These are phyloP conservation scores for Ceratopteris richardii DNA, from an alignment of 75 land plant species.

Conservation along the genomic window DNA sequence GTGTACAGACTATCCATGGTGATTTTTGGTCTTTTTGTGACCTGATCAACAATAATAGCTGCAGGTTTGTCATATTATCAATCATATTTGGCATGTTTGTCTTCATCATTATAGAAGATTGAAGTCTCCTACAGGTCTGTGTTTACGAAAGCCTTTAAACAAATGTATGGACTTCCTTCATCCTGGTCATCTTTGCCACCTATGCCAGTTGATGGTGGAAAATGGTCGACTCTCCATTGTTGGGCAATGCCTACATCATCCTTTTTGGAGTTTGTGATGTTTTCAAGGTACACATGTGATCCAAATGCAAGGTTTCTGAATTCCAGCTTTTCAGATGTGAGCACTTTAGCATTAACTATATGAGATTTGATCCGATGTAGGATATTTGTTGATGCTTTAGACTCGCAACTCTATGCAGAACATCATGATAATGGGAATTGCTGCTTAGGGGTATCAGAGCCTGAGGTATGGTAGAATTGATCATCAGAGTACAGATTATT, in stretches of 20 bases:
- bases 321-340: too few species aligned
- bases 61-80: constrained; percentile 70
- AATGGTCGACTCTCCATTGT: constrained; percentile 80
- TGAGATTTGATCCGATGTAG: too few species aligned
- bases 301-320: neutral
- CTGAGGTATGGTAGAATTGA: constrained; percentile 38
- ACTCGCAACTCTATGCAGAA: constrained; percentile 37
- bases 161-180: constrained; percentile 69
- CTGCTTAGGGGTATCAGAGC: constrained; percentile 46
- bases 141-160: constrained; percentile 63
- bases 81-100: too few species aligned
- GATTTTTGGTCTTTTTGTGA: constrained; percentile 90
- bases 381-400: constrained; percentile 86
- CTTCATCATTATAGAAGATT: too few species aligned
- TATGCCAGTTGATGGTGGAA: constrained; percentile 76
- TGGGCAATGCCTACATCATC: constrained; percentile 97
- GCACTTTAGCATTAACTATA: too few species aligned
- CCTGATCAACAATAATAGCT: constrained; percentile 59
- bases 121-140: constrained; percentile 60
- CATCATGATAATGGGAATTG: constrained; percentile 38
- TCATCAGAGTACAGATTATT: too few species aligned
- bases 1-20: constrained; percentile 10
- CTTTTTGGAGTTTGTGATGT: constrained; percentile 81
- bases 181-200: constrained; percentile 60
- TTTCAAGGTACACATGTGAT: constrained; percentile 52